Evolutionary conservation across 2,329 filamentous ascomycete genomes (phyloP).

Genomic region (Trichoderma gracile): DNA sequence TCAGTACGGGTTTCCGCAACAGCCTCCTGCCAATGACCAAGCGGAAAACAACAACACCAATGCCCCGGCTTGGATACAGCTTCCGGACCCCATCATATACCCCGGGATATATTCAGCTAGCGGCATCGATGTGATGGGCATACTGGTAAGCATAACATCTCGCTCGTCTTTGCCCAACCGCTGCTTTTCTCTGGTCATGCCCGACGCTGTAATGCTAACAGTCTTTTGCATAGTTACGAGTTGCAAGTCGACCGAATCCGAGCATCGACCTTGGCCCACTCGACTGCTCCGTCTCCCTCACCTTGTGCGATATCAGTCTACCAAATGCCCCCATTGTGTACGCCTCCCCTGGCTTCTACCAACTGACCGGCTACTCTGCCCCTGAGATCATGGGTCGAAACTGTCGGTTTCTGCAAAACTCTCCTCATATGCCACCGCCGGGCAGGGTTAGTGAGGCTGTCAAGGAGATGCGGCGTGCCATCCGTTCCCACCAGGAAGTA

Average conservation of each 20-base stretch:
- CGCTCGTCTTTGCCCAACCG: neutral
- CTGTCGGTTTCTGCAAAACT: constrained; percentile 81
- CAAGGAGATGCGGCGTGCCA: constrained; percentile 51
- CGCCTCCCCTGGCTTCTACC: constrained; percentile 76
- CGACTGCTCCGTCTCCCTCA: constrained; percentile 79
- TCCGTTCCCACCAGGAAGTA: constrained; percentile 49
- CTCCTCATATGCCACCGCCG: constrained; percentile 51
- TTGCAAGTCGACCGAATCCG: constrained; percentile 70
- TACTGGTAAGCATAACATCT: constrained; percentile 48
- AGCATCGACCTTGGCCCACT: constrained; percentile 78
- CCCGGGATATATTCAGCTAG: constrained; percentile 57
- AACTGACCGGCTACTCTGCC: constrained; percentile 75
- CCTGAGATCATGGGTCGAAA: constrained; percentile 76
- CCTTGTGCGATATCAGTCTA: constrained; percentile 75
- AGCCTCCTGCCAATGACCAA: neutral
- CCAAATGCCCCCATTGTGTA: constrained; percentile 81
- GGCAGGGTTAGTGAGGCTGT: constrained; percentile 49
- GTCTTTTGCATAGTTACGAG: constrained; percentile 49
- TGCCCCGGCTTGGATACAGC: constrained; percentile 31
- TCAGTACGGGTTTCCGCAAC: constrained; percentile 30
- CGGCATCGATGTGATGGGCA: constrained; percentile 57
- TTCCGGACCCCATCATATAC: constrained; percentile 53
- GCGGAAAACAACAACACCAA: neutral
- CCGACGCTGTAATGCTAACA: neutral
- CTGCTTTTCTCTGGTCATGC: neutral